Percentiles rank a stretch among this genome's conserved stretches.
Evolutionary conservation across 2,329 filamentous ascomycete genomes (phyloP).

Genomic region (Lasiodiplodia sp.): DNA sequence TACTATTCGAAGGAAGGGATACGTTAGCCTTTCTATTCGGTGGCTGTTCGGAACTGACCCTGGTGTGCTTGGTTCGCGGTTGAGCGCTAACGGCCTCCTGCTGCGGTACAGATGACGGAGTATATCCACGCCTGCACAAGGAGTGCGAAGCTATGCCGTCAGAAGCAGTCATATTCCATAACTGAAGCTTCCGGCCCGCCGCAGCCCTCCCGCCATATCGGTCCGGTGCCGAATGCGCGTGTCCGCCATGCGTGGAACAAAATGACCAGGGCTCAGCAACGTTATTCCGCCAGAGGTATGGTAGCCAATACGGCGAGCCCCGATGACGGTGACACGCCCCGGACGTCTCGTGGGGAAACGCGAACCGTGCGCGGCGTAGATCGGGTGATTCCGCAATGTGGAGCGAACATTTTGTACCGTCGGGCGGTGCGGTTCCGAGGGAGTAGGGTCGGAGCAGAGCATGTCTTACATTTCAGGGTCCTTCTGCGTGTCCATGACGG

Average conservation of each 20-base stretch:
- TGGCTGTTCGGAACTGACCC: not conserved
- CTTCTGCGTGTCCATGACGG: conserved; percentile 62
- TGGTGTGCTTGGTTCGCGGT: not conserved
- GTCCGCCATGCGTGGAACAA: not conserved
- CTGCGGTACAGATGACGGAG: not conserved
- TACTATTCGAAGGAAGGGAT: conserved; percentile 51
- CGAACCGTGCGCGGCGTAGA: conserved; percentile 15
- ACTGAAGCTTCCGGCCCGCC: not conserved
- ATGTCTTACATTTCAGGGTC: conserved; percentile 58
- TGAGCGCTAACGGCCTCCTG: not conserved
- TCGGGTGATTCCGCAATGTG: conserved; percentile 5
- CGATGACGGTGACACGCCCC: not conserved
- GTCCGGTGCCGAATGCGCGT: not conserved
- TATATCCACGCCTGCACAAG: not conserved
- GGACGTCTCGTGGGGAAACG: conserved; percentile 8
- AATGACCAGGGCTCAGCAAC: not conserved
- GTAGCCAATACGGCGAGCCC: not conserved
- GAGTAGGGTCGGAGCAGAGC: not conserved
- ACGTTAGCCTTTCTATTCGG: not conserved
- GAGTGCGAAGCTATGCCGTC: not conserved
- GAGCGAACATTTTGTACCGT: not conserved
- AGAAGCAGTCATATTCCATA: not conserved
- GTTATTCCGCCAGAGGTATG: too few relatives aligned
- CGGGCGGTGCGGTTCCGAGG: not conserved
- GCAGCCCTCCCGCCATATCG: not conserved